A percentile compares a stretch with the other conserved stretches of the same genome.
These are phyloP conservation scores for Pseudonitzschia multistriata DNA, from an alignment of 108 stramenopile species.

Conservation along the genomic window DNA sequence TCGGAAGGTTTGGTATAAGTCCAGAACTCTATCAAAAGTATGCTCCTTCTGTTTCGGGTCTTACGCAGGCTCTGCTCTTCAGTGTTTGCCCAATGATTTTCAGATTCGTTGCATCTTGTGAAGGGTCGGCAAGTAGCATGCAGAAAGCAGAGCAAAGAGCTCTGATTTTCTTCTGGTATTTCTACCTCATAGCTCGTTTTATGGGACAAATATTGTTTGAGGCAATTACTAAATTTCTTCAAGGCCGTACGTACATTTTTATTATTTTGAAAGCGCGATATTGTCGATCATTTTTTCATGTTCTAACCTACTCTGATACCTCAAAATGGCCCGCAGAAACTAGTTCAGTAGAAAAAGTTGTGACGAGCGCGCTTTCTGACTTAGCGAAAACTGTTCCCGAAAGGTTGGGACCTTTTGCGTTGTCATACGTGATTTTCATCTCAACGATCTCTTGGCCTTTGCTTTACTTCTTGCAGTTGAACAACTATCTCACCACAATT, in stretches of 20 bases:
- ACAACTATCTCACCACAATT: background rate
- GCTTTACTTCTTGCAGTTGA: background rate
- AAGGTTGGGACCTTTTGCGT: background rate
- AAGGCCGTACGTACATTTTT: background rate
- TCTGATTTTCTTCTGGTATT: slow-evolving; percentile 80
- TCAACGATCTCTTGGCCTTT: background rate
- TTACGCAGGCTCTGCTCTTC: slow-evolving; percentile 1
- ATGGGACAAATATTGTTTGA: slow-evolving; percentile 18
- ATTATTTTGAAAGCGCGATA: too few species aligned
- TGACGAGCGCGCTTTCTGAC: background rate
- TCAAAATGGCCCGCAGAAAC: background rate
- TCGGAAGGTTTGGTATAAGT: background rate
- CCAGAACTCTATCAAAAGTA: background rate
- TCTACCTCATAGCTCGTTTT: slow-evolving; percentile 74
- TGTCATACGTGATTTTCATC: background rate
- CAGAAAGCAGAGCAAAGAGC: slow-evolving; percentile 58
- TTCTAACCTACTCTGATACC: too few species aligned
- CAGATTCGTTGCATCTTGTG: slow-evolving; percentile 61
- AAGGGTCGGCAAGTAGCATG: slow-evolving; percentile 57
- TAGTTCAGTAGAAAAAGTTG: background rate
- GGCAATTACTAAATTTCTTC: slow-evolving; percentile 12
- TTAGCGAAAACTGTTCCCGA: background rate
- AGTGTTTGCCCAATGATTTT: slow-evolving; percentile 27
- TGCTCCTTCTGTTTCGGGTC: background rate
- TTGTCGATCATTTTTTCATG: too few species aligned